Conservation (phyloP, 345 rosid species). For the Kernera saxatilis region DNA sequence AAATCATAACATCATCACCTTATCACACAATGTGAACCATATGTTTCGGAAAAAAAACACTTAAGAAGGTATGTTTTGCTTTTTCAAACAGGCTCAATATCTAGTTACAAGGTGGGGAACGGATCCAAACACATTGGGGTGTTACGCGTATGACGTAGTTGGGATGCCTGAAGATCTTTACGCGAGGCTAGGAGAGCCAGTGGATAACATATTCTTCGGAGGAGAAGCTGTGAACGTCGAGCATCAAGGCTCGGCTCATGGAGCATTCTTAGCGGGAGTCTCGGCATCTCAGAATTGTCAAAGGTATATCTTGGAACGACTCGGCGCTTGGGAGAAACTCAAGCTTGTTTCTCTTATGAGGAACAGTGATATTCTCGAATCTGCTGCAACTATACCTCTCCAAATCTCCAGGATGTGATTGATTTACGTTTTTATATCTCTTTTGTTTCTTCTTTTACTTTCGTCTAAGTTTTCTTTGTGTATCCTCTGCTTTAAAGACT, state of each 20-base stretch:
- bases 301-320: constrained; percentile 40
- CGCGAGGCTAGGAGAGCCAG: constrained; percentile 55
- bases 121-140: constrained; percentile 73
- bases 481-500: background rate
- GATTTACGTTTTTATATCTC: background rate
- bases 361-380: constrained; percentile 37
- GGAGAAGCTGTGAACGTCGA: constrained; percentile 87
- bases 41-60: background rate
- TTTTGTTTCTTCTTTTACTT: no score
- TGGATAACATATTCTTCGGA: constrained; percentile 74
- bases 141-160: constrained; percentile 72
- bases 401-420: constrained; percentile 82
- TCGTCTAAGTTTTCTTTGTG: background rate
- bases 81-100: constrained; percentile 46
- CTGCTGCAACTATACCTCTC: constrained; percentile 51
- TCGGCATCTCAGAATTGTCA: constrained; percentile 66
- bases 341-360: constrained; percentile 38
- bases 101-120: constrained; percentile 78
- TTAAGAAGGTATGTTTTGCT: background rate
- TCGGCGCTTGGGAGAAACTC: constrained; percentile 48
- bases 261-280: constrained; percentile 76
- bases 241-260: constrained; percentile 83
- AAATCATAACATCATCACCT: background rate
- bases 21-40: background rate
- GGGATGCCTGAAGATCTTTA: constrained; percentile 68